Base-by-base conservation (phyloP, 305 asterid species). In the Fraxinus dipetala region DNA sequence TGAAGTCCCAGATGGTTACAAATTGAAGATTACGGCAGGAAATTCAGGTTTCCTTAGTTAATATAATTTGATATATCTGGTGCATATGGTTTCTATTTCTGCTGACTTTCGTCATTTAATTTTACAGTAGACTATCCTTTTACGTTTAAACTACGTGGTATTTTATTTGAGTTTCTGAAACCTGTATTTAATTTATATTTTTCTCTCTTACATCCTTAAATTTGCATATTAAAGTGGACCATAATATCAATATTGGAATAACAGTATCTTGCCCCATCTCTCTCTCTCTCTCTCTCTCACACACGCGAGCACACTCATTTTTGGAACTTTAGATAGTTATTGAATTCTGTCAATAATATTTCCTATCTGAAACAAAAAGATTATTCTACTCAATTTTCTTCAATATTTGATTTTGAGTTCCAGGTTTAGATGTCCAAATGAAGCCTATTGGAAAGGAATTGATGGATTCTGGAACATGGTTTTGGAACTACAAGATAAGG, bases 1-100 rank as follows among this genome's bases (percentile, higher is more conserved):
- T 87, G 97, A 94, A 78, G 98, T 96, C 86, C 95, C 98, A 20
- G 97, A 94, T 92, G 98, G 97, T 86, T 90, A 94, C 90, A 93
- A 82, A 85, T 79, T 96, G 97, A 87, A 84, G 83, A 88, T 96
- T 59, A 89, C 96, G 65, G 80, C 92, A 40, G 97, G 97, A 85
- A 76, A 82, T 83, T 88, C 98, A 91, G 99, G 99, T 96, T 79
- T 67, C n/a, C 51, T 40, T 43, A 75, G 48, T 72, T 61, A 45
- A 45, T 83, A 76, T 69, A 78, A 36, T 69, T 83, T 43, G 54
- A 35, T 85, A 69, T 67, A 30, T 63, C 30, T 32, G 75, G 78
- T 38, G 80, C 75, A 54, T 78, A 22, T 72, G 45, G 79, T 75
- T 80, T 79, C 32, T 20, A 30, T 43, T 20, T 36, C 28, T 7